Percentiles rank a stretch among this genome's conserved stretches.
Evolutionary conservation across 768 basidiomycete genomes (phyloP).

Genomic region (Rhodotorula toruloides): DNA sequence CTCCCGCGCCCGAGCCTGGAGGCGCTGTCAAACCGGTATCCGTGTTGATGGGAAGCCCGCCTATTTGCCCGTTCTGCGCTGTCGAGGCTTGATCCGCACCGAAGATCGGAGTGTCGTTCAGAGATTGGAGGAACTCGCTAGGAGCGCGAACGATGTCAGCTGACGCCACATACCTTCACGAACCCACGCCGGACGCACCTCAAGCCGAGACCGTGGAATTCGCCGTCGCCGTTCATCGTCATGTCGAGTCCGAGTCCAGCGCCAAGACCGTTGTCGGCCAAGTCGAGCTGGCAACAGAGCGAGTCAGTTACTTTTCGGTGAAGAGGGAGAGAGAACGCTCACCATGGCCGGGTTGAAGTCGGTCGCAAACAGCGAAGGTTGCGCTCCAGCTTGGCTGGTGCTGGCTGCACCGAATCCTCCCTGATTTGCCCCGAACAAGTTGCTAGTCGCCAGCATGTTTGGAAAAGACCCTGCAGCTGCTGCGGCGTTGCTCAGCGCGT

Average conservation of each 20-base stretch:
- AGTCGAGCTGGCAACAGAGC: slow-evolving; percentile 57
- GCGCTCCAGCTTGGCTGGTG: background rate
- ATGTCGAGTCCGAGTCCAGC: slow-evolving; percentile 26
- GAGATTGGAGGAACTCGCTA: slow-evolving; percentile 84
- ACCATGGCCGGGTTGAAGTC: slow-evolving; percentile 39
- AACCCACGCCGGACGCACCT: slow-evolving; percentile 32
- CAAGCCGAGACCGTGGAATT: slow-evolving; percentile 40
- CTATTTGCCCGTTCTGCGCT: background rate
- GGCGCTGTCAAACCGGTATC: slow-evolving; percentile 4
- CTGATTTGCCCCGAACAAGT: too few species aligned
- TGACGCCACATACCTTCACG: slow-evolving; percentile 1
- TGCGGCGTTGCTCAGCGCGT: background rate
- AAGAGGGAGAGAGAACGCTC: background rate
- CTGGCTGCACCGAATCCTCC: too few species aligned
- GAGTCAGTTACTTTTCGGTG: slow-evolving; percentile 57
- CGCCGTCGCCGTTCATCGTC: slow-evolving; percentile 26
- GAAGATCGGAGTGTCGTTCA: slow-evolving; percentile 56
- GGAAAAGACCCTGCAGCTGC: background rate
- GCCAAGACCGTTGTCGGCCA: slow-evolving; percentile 29
- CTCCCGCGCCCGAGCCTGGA: background rate
- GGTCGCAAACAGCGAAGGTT: background rate
- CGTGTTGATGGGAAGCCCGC: slow-evolving; percentile 29
- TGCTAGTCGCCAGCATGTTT: too few species aligned
- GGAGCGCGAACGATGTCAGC: slow-evolving; percentile 13
- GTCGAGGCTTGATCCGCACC: slow-evolving; percentile 47